Base-by-base conservation (phyloP, 352 stramenopile genomes). In the Pythium dissotocum region DNA sequence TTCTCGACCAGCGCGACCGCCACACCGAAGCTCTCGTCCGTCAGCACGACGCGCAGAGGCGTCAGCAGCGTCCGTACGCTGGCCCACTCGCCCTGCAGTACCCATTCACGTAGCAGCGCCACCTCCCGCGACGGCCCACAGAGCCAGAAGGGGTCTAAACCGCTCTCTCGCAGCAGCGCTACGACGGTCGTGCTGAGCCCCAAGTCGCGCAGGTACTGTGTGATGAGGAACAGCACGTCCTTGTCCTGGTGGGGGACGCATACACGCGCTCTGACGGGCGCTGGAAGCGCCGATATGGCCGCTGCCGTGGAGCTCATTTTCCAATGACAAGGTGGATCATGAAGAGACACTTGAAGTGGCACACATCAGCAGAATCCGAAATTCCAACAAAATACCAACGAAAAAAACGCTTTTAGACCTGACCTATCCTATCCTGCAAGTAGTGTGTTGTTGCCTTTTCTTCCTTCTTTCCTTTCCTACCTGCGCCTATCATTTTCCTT, bases 201-300 rank as follows among this genome's bases (percentile, higher is more conserved):
- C 14, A 69, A 77, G 0, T 58, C 52, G 16, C 79, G 75, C 24
- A 93, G 56, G 65, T 89, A 82, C 42, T 78, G 72, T 1, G 61
- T 65, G 40, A 92, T 69, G 42, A 90, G 75, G 56, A 80, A 86
- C n/a, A 90, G 70, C 58, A 89, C 66, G 61, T 85, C 72, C 9
- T 58, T 13, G 32, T 73, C 67, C 10, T 7, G 4, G 9, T 65
- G 46, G 6, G 44, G 42, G 12, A 73, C 56, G 24, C 9, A 5
- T 46, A 68, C 60, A n/a, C 58, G 65, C 26, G 56, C 55, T 12
- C 14, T 36, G 32, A 59, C 21, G 54, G 4, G 21, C 54, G 36
- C 56, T 40, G 56, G 18, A 51, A 53, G 40, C 38, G 21, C 0
- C 16, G 56, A 38, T 6, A 26, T 1, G 18, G 33, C n/a, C n/a